phyloP scores from a whole-genome alignment of 2,329 filamentous ascomycete species.

The Alternaria novae-zelandiae region DNA sequence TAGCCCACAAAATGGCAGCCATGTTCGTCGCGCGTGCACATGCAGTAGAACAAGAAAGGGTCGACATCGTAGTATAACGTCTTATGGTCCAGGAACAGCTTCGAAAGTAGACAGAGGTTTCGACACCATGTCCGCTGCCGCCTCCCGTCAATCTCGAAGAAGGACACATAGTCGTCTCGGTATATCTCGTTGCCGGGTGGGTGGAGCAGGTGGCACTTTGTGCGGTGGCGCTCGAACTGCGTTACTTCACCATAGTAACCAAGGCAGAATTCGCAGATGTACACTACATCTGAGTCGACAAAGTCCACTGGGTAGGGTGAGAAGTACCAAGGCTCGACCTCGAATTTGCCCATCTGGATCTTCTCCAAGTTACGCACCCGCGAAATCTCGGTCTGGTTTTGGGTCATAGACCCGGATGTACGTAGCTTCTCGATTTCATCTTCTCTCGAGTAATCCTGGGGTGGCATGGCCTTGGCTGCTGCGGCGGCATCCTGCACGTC shows the following conservation, averaged over 20 bases:
- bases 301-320: conserved; percentile 93
- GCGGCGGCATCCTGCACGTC: conserved; percentile 60
- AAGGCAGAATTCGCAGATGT: conserved; percentile 96
- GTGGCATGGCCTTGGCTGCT: conserved; percentile 59
- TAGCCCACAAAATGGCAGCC: conserved; percentile 98
- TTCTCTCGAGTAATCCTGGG: conserved; percentile 72
- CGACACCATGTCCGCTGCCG: conserved; percentile 96
- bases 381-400: conserved; percentile 95
- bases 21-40: conserved; percentile 86
- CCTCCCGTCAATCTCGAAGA: conserved; percentile 96
- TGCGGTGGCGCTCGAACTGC: conserved; percentile 82
- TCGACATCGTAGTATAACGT: conserved; percentile 99
- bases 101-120: conserved; percentile 91
- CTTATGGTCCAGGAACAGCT: conserved; percentile 97
- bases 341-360: conserved; percentile 90
- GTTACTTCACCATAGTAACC: conserved; percentile 85
- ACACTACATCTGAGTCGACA: conserved; percentile 86
- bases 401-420: conserved; percentile 96
- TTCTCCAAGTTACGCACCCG: conserved; percentile 93
- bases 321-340: conserved; percentile 98
- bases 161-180: conserved; percentile 89
- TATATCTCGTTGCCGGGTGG: conserved; percentile 99
- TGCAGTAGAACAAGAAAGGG: conserved; percentile 97
- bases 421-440: conserved; percentile 96
- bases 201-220: conserved; percentile 89